Conservation (phyloP, 257 asterid genomes). For the Forsythia suspensa region DNA sequence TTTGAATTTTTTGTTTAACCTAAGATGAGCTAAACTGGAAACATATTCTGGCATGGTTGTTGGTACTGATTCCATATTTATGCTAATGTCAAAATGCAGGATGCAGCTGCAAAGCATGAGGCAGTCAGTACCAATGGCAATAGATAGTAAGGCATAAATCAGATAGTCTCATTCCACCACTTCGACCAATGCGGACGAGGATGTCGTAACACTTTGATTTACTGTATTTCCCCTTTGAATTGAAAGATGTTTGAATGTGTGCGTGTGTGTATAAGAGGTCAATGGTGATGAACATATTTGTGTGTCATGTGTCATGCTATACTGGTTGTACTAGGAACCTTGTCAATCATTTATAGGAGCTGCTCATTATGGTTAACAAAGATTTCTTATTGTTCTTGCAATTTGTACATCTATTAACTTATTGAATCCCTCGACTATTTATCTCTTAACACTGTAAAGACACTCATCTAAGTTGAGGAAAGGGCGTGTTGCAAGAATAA, state of each 20-base stretch:
- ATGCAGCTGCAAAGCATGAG: conserved; percentile 24
- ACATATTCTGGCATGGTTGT: not conserved
- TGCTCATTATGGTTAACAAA: no score
- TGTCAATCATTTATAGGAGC: not conserved
- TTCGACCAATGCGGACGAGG: not conserved
- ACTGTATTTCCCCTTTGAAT: not conserved
- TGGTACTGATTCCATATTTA: not conserved
- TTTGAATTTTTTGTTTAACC: not conserved
- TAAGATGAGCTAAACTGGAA: not conserved
- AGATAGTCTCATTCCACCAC: not conserved
- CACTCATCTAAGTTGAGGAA: no score
- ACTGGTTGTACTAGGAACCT: not conserved
- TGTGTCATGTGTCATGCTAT: not conserved
- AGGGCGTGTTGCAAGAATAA: no score
- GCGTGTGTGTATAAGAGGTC: not conserved
- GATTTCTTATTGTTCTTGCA: not conserved
- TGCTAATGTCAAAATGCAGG: conserved; percentile 32
- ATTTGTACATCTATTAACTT: not conserved
- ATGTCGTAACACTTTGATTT: not conserved
- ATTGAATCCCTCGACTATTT: no score
- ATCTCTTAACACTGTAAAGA: no score
- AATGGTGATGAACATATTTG: not conserved
- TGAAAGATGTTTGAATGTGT: not conserved
- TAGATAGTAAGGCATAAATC: conserved; percentile 47
- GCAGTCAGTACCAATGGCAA: conserved; percentile 16